Percentiles rank a stretch among this genome's conserved stretches.
phyloP scores from a whole-genome alignment of 2,329 filamentous ascomycete species.

The Neonectria hederae region DNA sequence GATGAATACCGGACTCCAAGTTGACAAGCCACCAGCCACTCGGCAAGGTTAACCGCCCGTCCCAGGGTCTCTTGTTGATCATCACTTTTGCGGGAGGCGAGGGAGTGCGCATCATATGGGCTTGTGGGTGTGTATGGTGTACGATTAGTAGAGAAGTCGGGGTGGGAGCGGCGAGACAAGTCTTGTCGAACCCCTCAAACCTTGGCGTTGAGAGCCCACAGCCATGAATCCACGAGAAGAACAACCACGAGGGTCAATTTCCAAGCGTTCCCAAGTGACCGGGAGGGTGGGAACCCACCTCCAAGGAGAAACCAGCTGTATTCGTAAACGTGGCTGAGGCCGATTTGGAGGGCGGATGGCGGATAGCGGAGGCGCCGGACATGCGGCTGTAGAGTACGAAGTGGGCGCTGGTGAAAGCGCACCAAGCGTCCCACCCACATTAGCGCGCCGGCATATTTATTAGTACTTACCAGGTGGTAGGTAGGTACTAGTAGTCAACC shows the following conservation, averaged over 20 bases:
- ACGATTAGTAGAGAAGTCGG: background rate
- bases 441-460: background rate
- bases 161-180: background rate
- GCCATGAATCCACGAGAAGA: background rate
- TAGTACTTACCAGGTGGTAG: too few species aligned
- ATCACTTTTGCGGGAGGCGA: background rate
- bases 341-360: background rate
- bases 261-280: background rate
- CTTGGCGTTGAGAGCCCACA: background rate
- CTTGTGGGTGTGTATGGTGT: background rate
- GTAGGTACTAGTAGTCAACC: too few species aligned
- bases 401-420: background rate
- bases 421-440: background rate
- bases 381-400: too few species aligned
- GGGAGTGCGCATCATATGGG: background rate
- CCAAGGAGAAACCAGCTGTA: background rate
- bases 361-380: constrained; percentile 3
- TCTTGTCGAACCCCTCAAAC: background rate
- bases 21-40: background rate
- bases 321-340: constrained; percentile 2
- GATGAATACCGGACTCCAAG: background rate
- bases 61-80: background rate
- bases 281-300: background rate
- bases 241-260: background rate
- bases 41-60: background rate